phyloP scores from a whole-genome alignment of 2,329 filamentous ascomycete species.

The Ambrosiella xylebori region DNA sequence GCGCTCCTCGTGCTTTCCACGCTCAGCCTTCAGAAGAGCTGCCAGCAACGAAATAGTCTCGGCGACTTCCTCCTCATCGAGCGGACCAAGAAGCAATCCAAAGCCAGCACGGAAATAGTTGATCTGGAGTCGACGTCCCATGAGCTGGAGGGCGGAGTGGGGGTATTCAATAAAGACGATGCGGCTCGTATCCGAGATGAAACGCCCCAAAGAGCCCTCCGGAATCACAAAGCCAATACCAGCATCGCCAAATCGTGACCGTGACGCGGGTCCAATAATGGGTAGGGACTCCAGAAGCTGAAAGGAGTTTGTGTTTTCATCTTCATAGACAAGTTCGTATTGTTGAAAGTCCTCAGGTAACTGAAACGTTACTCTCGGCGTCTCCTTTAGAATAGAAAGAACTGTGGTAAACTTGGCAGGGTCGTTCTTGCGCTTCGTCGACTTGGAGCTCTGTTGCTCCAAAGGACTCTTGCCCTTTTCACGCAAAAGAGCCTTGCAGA shows the following conservation, averaged over 20 bases:
- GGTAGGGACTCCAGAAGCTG: constrained; percentile 46
- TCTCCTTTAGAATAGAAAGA: constrained; percentile 46
- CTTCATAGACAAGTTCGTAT: constrained; percentile 66
- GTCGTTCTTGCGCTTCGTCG: constrained; percentile 1
- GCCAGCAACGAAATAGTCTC: constrained; percentile 62
- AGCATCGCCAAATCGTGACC: constrained; percentile 17
- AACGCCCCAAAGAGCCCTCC: constrained; percentile 47
- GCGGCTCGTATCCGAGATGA: constrained; percentile 62
- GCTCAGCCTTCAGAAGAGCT: constrained; percentile 43
- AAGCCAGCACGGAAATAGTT: constrained; percentile 41
- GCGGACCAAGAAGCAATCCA: constrained; percentile 32
- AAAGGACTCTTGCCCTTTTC: constrained; percentile 14
- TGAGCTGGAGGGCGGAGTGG: constrained; percentile 64
- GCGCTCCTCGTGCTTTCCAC: constrained; percentile 20
- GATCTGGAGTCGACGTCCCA: constrained; percentile 59
- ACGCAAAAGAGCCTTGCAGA: constrained; percentile 20
- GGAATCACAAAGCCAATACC: constrained; percentile 44
- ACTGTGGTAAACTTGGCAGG: constrained; percentile 23
- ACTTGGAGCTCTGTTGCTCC: neutral
- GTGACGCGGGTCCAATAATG: constrained; percentile 31
- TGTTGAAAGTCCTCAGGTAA: constrained; percentile 55
- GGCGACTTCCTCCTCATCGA: constrained; percentile 44
- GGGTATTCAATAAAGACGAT: constrained; percentile 60
- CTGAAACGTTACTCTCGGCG: constrained; percentile 59
- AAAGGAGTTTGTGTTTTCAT: constrained; percentile 70